Evolutionary conservation across 2,329 filamentous ascomycete genomes (phyloP).

Genomic region (Phialophora expanda): DNA sequence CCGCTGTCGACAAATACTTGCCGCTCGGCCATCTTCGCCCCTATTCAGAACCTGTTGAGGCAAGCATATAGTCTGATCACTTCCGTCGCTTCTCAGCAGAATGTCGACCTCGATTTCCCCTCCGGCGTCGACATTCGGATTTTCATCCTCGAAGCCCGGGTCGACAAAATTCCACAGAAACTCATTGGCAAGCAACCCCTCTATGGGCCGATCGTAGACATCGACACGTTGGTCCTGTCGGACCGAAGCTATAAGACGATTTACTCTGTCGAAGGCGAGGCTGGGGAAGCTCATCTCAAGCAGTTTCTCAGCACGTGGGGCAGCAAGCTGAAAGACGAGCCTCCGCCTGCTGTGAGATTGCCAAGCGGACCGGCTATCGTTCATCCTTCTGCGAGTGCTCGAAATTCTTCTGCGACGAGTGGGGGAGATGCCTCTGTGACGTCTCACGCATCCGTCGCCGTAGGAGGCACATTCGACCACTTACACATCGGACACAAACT

Average conservation of each 20-base stretch:
- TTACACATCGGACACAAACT: conserved; percentile 94
- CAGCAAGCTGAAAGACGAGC: conserved; percentile 23
- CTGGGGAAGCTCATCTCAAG: conserved; percentile 52
- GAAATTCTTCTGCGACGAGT: background rate
- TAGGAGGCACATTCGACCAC: conserved; percentile 96
- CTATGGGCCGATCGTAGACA: conserved; percentile 57
- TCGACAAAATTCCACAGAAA: conserved; percentile 12
- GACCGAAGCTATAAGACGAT: conserved; percentile 40
- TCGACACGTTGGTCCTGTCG: conserved; percentile 53
- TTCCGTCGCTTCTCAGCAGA: conserved; percentile 68
- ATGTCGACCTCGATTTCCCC: conserved; percentile 67
- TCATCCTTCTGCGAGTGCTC: conserved; percentile 1
- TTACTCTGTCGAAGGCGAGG: conserved; percentile 45
- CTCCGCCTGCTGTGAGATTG: conserved; percentile 27
- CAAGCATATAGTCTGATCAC: conserved; percentile 79
- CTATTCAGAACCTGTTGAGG: conserved; percentile 70
- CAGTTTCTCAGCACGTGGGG: conserved; percentile 38
- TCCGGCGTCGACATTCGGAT: conserved; percentile 78
- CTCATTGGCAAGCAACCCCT: conserved; percentile 27
- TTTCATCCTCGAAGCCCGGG: conserved; percentile 62
- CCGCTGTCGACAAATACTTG: conserved; percentile 18
- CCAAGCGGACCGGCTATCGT: conserved; percentile 31
- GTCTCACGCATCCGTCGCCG: conserved; percentile 68
- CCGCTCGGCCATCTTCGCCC: conserved; percentile 30
- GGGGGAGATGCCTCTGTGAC: conserved; percentile 26